phyloP scores from a whole-genome alignment of 176 grass and related monocot genomes.

The Oryza glaberrima region DNA sequence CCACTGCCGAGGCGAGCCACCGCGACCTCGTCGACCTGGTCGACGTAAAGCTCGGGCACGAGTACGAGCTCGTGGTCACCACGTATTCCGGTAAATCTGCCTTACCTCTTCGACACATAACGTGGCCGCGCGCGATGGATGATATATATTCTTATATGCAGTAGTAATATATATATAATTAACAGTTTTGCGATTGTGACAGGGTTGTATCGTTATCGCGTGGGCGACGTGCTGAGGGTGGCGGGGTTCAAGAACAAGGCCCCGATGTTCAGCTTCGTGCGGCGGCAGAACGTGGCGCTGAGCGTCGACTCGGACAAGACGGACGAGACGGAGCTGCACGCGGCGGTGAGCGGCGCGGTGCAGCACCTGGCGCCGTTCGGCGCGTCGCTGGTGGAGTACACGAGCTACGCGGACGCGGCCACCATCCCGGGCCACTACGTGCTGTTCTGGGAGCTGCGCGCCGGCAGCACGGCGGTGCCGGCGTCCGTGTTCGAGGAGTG shows the following conservation, averaged over 20 bases:
- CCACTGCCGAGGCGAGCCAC: slow-evolving; percentile 58
- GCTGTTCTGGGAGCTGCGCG: slow-evolving; percentile 88
- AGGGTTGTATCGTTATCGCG: slow-evolving; percentile 96
- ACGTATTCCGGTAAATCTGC: slow-evolving; percentile 72
- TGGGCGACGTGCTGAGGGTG: slow-evolving; percentile 90
- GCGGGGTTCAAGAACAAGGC: slow-evolving; percentile 92
- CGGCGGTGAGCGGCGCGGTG: slow-evolving; percentile 69
- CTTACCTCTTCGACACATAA: neutral
- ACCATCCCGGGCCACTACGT: slow-evolving; percentile 94
- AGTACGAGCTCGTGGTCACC: slow-evolving; percentile 96
- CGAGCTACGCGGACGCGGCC: slow-evolving; percentile 77
- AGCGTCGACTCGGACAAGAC: slow-evolving; percentile 96
- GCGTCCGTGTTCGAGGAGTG: slow-evolving; percentile 92
- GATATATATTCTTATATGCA: neutral
- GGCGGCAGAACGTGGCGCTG: slow-evolving; percentile 93
- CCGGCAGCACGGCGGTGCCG: slow-evolving; percentile 60
- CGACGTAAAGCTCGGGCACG: slow-evolving; percentile 76
- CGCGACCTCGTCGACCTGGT: slow-evolving; percentile 80
- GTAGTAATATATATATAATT: neutral
- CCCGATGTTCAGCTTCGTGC: slow-evolving; percentile 81
- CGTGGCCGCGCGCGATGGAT: no score
- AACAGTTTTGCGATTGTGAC: slow-evolving; percentile 2
- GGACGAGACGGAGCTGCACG: slow-evolving; percentile 96
- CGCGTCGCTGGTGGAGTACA: slow-evolving; percentile 88
- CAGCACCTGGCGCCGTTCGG: slow-evolving; percentile 81